Evolutionary conservation across 371 early-diverging fungal genomes (phyloP).

Genomic region (Lichtheimia hyalospora): DNA sequence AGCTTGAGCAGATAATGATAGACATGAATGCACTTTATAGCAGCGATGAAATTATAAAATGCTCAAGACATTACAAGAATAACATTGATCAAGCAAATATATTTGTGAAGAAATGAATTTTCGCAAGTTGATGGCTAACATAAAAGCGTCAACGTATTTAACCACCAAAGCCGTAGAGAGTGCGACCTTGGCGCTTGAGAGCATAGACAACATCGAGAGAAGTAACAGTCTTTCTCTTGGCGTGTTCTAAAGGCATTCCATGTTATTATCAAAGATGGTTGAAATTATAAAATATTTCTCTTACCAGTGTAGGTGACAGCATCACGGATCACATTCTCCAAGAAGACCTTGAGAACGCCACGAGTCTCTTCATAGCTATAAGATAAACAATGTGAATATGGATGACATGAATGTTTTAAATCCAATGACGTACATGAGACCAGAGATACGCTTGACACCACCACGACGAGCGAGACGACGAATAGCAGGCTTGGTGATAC

Average conservation of each 20-base stretch:
- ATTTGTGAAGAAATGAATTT: too few species aligned
- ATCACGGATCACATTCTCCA: slow-evolving; percentile 98
- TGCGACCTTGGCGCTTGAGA: slow-evolving; percentile 97
- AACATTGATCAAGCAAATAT: too few species aligned
- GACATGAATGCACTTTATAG: too few species aligned
- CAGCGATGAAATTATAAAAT: too few species aligned
- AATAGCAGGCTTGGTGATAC: slow-evolving; percentile 99
- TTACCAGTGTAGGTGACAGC: slow-evolving; percentile 96
- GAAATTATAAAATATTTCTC: not conserved
- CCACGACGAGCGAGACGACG: slow-evolving; percentile 99
- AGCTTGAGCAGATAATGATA: too few species aligned
- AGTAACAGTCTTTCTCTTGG: slow-evolving; percentile 99
- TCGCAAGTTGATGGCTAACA: not conserved
- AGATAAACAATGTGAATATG: not conserved
- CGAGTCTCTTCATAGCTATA: slow-evolving; percentile 95
- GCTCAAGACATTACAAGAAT: too few species aligned
- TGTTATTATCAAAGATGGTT: too few species aligned
- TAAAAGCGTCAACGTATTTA: slow-evolving; percentile 17
- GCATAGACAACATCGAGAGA: slow-evolving; percentile 96
- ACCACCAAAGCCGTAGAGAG: slow-evolving; percentile 71
- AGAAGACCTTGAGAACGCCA: slow-evolving; percentile 95
- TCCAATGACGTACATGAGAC: slow-evolving; percentile 65
- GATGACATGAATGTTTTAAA: not conserved
- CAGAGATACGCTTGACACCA: slow-evolving; percentile 99
- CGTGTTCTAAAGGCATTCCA: slow-evolving; percentile 68